A percentile compares a stretch with the other conserved stretches of the same genome.
phyloP scores from a whole-genome alignment of 768 basidiomycete genomes.

The Tylopilus felleus region DNA sequence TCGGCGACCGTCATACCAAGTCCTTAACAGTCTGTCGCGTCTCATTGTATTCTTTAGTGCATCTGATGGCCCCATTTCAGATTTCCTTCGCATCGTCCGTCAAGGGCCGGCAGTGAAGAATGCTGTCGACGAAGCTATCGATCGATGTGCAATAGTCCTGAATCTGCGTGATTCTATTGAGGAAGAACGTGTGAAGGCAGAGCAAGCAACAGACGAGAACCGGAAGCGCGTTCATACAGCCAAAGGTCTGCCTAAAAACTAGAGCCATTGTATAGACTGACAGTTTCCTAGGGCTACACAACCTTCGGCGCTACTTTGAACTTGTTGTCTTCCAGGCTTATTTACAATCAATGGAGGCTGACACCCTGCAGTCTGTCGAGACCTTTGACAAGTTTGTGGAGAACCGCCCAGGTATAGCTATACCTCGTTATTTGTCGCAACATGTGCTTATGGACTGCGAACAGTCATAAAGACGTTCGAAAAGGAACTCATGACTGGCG shows the following conservation, averaged over 20 bases:
- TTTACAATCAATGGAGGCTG: constrained; percentile 74
- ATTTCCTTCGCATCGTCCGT: constrained; percentile 80
- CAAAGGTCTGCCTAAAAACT: constrained; percentile 49
- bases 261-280: constrained; percentile 3
- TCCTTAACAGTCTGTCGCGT: constrained; percentile 77
- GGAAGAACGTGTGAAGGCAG: constrained; percentile 70
- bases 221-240: constrained; percentile 65
- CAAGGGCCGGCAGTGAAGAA: constrained; percentile 84
- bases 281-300: constrained; percentile 57
- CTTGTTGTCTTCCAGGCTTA: constrained; percentile 90
- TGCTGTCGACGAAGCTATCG: constrained; percentile 83
- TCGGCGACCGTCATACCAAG: constrained; percentile 68
- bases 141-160: constrained; percentile 76
- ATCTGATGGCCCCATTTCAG: constrained; percentile 28
- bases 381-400: constrained; percentile 81
- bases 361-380: constrained; percentile 72
- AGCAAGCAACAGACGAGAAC: constrained; percentile 70
- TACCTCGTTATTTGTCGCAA: background rate
- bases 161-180: constrained; percentile 91
- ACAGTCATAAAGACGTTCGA: constrained; percentile 93
- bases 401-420: constrained; percentile 67
- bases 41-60: background rate
- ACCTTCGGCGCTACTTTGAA: constrained; percentile 80
- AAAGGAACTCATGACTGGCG: constrained; percentile 81
- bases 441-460: background rate